These are phyloP conservation scores for Tagetes patula DNA, from an alignment of 129 eudicot genomes.

Conservation along the genomic window DNA sequence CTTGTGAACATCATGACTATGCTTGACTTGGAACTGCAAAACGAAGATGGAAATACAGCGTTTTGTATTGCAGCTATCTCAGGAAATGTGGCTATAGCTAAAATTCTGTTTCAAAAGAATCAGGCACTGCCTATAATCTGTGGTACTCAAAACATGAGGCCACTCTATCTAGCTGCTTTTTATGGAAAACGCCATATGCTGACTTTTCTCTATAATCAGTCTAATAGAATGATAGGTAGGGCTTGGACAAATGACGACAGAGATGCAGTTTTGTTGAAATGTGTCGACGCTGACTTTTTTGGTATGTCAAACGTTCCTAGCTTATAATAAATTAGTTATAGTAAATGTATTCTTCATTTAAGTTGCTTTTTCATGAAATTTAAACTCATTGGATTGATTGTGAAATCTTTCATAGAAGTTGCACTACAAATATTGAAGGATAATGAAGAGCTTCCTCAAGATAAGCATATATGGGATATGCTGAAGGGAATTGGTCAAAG, in stretches of 20 bases:
- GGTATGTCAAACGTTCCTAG: constrained; percentile 25
- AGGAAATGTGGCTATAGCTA: too few species aligned
- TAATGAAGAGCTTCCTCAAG: constrained; percentile 19
- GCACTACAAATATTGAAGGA: constrained; percentile 21
- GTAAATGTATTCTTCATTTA: neutral
- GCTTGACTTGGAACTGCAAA: too few species aligned
- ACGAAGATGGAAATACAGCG: too few species aligned
- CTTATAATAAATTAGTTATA: neutral
- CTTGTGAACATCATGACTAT: too few species aligned
- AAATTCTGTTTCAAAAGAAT: too few species aligned
- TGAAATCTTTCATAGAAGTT: neutral
- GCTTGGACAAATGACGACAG: neutral
- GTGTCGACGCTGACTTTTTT: neutral
- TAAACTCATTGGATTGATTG: neutral
- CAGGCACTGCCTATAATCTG: too few species aligned
- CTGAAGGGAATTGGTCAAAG: constrained; percentile 38
- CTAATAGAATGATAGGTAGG: neutral
- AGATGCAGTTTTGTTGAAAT: neutral
- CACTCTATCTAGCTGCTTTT: neutral
- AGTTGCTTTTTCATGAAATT: neutral
- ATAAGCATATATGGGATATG: neutral
- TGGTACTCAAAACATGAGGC: neutral
- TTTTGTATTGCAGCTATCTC: too few species aligned
- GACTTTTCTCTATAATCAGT: neutral
- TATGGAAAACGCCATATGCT: neutral